These are phyloP conservation scores for Tetraselmis striata DNA, from an alignment of 139 green algal genomes.

Conservation along the genomic window DNA sequence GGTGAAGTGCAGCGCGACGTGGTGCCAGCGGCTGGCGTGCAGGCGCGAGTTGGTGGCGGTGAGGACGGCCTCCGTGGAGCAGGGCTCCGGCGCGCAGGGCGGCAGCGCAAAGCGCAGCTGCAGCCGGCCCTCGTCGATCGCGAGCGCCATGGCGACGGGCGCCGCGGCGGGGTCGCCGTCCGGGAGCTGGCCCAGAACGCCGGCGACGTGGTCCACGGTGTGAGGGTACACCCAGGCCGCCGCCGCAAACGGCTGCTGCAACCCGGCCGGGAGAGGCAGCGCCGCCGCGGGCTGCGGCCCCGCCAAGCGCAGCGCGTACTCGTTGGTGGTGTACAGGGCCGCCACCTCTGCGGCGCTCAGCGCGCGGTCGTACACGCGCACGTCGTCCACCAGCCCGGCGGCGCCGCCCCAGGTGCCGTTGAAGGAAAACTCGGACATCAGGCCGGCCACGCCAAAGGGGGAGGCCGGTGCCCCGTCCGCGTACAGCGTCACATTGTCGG, in stretches of 20 bases:
- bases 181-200: background rate
- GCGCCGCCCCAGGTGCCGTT: background rate
- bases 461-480: too few species aligned
- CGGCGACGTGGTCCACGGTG: background rate
- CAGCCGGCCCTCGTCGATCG: background rate
- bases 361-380: background rate
- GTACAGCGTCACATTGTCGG: too few species aligned
- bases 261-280: too few species aligned
- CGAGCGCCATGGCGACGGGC: background rate
- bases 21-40: background rate
- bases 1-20: background rate
- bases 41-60: background rate
- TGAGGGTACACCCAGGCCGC: background rate
- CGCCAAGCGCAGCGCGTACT: background rate
- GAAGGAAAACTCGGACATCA: background rate
- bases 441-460: background rate
- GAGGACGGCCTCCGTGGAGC: background rate
- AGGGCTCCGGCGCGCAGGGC: background rate
- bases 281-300: background rate
- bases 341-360: background rate
- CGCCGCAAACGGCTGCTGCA: background rate
- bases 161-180: too few species aligned
- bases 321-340: conserved; percentile 1
- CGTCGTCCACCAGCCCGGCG: background rate
- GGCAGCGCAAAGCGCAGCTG: background rate